phyloP scores from a whole-genome alignment of 257 asterid genomes.

The Euphrasia confusa region DNA sequence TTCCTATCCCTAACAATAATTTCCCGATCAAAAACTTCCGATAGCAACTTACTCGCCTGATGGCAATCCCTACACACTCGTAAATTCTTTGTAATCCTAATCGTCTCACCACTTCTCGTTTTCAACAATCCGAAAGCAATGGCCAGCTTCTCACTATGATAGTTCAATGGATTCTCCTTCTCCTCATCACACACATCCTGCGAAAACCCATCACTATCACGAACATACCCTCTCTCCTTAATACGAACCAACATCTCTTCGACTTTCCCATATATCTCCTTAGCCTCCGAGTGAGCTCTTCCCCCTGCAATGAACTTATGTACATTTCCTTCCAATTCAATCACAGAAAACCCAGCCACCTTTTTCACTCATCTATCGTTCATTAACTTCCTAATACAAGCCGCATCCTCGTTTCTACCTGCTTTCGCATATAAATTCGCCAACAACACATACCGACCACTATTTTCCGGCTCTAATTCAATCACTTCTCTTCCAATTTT shows the following conservation, averaged over 20 bases:
- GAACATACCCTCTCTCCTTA: conserved; percentile 48
- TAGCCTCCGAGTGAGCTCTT: conserved; percentile 56
- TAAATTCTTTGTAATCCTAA: conserved; percentile 71
- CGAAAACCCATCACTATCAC: conserved; percentile 40
- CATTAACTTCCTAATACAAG: conserved; percentile 67
- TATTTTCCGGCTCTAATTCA: conserved; percentile 66
- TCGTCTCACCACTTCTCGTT: conserved; percentile 49
- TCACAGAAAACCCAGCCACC: conserved; percentile 56
- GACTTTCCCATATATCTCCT: conserved; percentile 54
- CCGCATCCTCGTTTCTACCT: conserved; percentile 74
- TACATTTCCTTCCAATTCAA: conserved; percentile 55
- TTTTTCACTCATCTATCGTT: conserved; percentile 78
- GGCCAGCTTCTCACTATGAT: conserved; percentile 83
- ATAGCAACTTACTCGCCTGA: conserved; percentile 59
- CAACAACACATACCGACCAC: conserved; percentile 73
- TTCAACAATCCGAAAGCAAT: conserved; percentile 65
- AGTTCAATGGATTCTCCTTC: conserved; percentile 53
- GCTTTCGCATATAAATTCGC: conserved; percentile 73
- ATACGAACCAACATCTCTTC: conserved; percentile 56
- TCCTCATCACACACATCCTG: conserved; percentile 51
- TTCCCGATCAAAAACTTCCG: conserved; percentile 54
- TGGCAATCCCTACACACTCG: conserved; percentile 82
- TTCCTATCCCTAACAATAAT: conserved; percentile 72
- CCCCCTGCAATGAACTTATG: conserved; percentile 74
- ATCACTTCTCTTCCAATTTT: conserved; percentile 60